These are phyloP conservation scores for Ogataea trehalophila DNA, from an alignment of 805 yeast species.

Conservation along the genomic window DNA sequence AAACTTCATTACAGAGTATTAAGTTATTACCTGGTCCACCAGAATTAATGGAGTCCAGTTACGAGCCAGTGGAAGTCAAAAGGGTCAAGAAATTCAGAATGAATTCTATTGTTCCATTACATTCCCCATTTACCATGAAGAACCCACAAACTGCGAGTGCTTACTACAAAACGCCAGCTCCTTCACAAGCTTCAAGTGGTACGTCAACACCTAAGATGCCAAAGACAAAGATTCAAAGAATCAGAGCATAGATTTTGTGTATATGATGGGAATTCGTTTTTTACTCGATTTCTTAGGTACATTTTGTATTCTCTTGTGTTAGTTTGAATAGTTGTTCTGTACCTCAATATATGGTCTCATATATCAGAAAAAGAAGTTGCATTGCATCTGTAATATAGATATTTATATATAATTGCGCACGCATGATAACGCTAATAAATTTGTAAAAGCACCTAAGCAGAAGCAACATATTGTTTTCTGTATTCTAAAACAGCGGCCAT, in stretches of 20 bases:
- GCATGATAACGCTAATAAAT: too few species aligned
- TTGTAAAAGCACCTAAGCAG: slow-evolving; percentile 25
- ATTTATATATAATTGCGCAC: too few species aligned
- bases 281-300: too few species aligned
- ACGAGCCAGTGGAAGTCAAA: slow-evolving; percentile 59
- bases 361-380: too few species aligned
- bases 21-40: slow-evolving; percentile 63
- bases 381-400: too few species aligned
- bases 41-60: slow-evolving; percentile 42
- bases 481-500: slow-evolving; percentile 55
- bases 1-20: slow-evolving; percentile 62
- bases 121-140: slow-evolving; percentile 72
- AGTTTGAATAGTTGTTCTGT: too few species aligned
- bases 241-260: slow-evolving; percentile 32
- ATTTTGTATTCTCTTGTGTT: too few species aligned
- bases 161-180: slow-evolving; percentile 51
- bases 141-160: slow-evolving; percentile 76
- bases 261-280: too few species aligned
- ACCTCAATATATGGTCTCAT: too few species aligned
- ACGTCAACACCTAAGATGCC: slow-evolving; percentile 36
- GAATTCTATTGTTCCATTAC: slow-evolving; percentile 86
- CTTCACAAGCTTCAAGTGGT: slow-evolving; percentile 17
- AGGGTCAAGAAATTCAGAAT: slow-evolving; percentile 80
- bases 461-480: slow-evolving; percentile 39
- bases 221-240: slow-evolving; percentile 57